Evolutionary conservation across 768 basidiomycete species (phyloP), one percentile per base, ranked within the genome.

Genomic region (Pleurotus cornucopiae): DNA sequence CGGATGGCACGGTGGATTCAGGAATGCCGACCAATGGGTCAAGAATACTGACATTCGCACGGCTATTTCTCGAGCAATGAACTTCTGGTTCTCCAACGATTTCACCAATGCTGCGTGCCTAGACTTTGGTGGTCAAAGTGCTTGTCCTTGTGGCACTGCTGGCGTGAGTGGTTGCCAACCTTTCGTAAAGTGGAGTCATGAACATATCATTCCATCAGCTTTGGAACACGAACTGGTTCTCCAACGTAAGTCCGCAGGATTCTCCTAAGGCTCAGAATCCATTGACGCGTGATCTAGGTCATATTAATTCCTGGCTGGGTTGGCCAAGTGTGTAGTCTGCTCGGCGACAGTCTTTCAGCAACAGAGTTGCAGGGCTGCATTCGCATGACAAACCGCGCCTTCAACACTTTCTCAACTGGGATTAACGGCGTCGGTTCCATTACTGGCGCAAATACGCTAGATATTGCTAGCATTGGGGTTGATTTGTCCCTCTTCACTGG

Each of bases 211-310:
- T 40, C 4, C 38, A 44, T 21, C 64, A 46, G 49, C 14, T 38
- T 1, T 74, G 80, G 79, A 84, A 84, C 58, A 73, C 74, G 0
- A 83, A 83, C 60, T 83, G 81, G 81, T 80, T 70, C 62, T 73
- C 71, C 5, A 81, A 79, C 58, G 76, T 78, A 48, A 9, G 68
- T 57, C 16, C 13, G 11, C 21, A 52, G 49, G 4, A 14, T 9
- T 34, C 43, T 20, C n/a, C 41, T 20, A 6, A 16, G 11, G 37
- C 5, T 21, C 37, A 20, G 20, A 14, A 25, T 46, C 41, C 18
- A 48, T 18, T 12, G 11, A 37, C 57, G 14, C 30, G 39, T 9
- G 14, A 4, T 13, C 3, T 40, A 83, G 78, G 69, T 79, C 34
- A 83, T 84, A 48, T 72, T 76, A 43, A 78, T 82, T 20, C 83